Conservation (phyloP, 2,329 filamentous ascomycete genomes). For the Fusarium torulosum region DNA sequence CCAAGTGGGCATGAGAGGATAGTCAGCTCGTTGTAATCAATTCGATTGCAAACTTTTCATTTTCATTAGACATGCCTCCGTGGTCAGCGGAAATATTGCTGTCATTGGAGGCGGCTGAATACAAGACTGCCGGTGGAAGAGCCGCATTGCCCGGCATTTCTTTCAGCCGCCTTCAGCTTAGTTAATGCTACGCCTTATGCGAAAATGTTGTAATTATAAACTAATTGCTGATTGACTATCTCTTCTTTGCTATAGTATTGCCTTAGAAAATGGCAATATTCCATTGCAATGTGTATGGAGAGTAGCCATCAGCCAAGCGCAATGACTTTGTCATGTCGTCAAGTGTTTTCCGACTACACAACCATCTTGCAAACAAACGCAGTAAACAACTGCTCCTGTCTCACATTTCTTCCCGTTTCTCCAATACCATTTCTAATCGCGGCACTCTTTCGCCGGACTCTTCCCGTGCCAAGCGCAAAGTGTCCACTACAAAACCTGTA, state of each 20-base stretch:
- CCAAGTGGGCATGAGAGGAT: neutral
- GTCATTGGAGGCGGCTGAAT: neutral
- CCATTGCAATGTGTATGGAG: neutral
- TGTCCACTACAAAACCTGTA: neutral
- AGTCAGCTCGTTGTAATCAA: neutral
- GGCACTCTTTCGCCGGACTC: neutral
- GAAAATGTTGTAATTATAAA: too few species aligned
- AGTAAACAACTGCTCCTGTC: neutral
- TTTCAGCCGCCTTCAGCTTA: too few species aligned
- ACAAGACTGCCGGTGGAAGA: neutral
- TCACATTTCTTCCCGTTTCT: neutral
- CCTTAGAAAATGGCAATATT: fast-evolving
- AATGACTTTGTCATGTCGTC: neutral
- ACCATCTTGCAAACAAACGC: too few species aligned
- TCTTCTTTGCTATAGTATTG: neutral
- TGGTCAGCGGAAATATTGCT: too few species aligned
- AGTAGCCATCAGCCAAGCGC: neutral
- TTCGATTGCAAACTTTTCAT: too few species aligned
- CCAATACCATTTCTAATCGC: neutral
- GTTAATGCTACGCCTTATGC: too few species aligned
- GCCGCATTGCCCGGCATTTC: neutral
- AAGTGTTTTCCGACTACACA: neutral
- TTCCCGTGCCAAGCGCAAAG: slow-evolving; percentile 12
- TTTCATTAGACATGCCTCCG: fast-evolving
- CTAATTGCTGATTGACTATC: too few species aligned